These are phyloP conservation scores for Mycena epipterygia DNA, from an alignment of 768 basidiomycete species.

Conservation along the genomic window DNA sequence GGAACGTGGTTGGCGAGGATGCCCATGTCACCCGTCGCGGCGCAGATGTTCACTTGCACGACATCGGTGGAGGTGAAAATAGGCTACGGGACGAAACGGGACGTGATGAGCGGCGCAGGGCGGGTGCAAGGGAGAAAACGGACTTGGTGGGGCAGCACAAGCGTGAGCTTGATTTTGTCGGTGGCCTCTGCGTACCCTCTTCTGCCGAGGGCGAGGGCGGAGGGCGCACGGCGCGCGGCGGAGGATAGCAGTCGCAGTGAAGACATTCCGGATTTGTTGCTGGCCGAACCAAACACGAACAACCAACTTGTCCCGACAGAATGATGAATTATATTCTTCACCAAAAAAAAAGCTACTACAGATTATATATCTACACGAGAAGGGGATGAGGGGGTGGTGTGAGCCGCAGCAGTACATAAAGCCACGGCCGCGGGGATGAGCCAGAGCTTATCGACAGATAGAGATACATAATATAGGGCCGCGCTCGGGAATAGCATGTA, in stretches of 20 bases:
- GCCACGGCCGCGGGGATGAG: neutral
- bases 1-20: conserved; percentile 99
- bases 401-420: neutral
- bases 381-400: neutral
- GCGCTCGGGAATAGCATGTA: neutral
- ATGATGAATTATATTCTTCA: no score
- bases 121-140: conserved; percentile 41
- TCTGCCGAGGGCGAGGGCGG: conserved; percentile 64
- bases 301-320: no score
- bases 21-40: conserved; percentile 98
- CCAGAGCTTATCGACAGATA: conserved; percentile 8
- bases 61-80: conserved; percentile 94
- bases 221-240: conserved; percentile 71
- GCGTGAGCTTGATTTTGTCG: conserved; percentile 92
- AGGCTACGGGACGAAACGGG: conserved; percentile 62
- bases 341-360: conserved; percentile 8
- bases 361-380: conserved; percentile 29
- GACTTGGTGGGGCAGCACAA: conserved; percentile 97
- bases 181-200: conserved; percentile 94
- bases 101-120: neutral
- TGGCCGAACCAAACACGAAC: no score
- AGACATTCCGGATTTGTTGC: conserved; percentile 64
- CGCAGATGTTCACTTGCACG: conserved; percentile 95
- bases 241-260: conserved; percentile 79
- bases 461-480: conserved; percentile 15